phyloP scores from a whole-genome alignment of 2,329 filamentous ascomycete genomes.

The Epicoccum sorghinum region DNA sequence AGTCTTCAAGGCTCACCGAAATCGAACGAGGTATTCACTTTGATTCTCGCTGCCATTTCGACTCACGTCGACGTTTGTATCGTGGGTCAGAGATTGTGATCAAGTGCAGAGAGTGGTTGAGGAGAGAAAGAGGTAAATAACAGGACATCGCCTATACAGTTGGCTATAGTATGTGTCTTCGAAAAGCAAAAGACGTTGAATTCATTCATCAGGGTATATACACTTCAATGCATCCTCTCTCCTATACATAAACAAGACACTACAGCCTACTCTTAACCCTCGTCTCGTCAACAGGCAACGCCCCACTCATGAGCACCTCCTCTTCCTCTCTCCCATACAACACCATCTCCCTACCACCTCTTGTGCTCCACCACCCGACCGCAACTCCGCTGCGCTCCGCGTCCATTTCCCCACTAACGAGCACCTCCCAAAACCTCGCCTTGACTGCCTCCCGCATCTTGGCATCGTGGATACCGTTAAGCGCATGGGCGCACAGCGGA shows the following conservation, averaged over 20 bases:
- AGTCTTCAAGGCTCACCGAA: too few relatives aligned
- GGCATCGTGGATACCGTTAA: slow-evolving; percentile 68
- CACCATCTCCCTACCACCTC: slow-evolving; percentile 64
- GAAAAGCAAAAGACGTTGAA: too few relatives aligned
- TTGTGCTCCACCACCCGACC: slow-evolving; percentile 83
- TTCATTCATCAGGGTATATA: too few relatives aligned
- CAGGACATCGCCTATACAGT: too few relatives aligned
- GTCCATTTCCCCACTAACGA: slow-evolving; percentile 85
- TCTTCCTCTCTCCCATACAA: slow-evolving; percentile 61
- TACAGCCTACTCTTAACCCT: slow-evolving; percentile 57
- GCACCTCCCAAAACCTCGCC: slow-evolving; percentile 77
- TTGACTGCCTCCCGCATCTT: slow-evolving; percentile 69
- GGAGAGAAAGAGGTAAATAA: too few relatives aligned
- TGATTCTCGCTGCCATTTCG: too few relatives aligned
- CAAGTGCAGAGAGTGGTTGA: too few relatives aligned
- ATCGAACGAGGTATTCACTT: too few relatives aligned
- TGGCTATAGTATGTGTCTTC: too few relatives aligned
- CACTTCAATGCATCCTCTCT: too few relatives aligned
- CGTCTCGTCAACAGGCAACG: slow-evolving; percentile 46
- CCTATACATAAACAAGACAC: neutral
- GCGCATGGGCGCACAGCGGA: slow-evolving; percentile 69
- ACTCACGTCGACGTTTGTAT: too few relatives aligned
- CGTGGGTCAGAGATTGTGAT: too few relatives aligned
- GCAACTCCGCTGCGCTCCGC: slow-evolving; percentile 79
- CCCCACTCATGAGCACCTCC: slow-evolving; percentile 61